phyloP scores from a whole-genome alignment of 2,329 filamentous ascomycete genomes.

The Tothia fuscella region DNA sequence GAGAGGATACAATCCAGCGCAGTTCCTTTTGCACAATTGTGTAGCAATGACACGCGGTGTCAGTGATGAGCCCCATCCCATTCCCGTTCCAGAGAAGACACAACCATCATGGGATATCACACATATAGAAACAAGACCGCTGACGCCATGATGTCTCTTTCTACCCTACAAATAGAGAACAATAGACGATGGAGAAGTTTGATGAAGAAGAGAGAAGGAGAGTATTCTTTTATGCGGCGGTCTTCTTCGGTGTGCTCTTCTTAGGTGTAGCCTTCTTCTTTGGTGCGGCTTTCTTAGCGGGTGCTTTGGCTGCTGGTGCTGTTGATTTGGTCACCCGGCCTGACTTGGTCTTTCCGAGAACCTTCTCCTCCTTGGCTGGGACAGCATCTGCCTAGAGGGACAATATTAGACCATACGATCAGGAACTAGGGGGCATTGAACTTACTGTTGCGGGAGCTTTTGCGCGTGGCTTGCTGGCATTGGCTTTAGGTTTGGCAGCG shows the following conservation, averaged over 20 bases:
- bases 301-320: constrained; percentile 16
- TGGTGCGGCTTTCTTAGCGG: constrained; percentile 8
- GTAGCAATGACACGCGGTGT: too few relatives aligned
- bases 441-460: constrained; percentile 31
- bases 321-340: constrained; percentile 68
- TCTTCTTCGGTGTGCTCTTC: constrained; percentile 9
- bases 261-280: constrained; percentile 12
- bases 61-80: too few relatives aligned
- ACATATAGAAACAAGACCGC: too few relatives aligned
- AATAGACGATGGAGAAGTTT: background rate
- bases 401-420: too few relatives aligned
- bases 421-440: too few relatives aligned
- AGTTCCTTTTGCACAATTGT: too few relatives aligned
- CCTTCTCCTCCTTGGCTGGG: constrained; percentile 53
- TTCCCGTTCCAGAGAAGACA: too few relatives aligned
- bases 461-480: constrained; percentile 35
- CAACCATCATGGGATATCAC: too few relatives aligned
- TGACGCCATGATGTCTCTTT: too few relatives aligned
- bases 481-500: constrained; percentile 31
- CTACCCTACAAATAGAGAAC: background rate
- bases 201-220: background rate
- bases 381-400: constrained; percentile 43
- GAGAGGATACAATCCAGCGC: too few relatives aligned
- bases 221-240: background rate
- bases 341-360: constrained; percentile 72